Evolutionary conservation across 805 yeast genomes (phyloP).

Genomic region (Clavispora phyllophila): DNA sequence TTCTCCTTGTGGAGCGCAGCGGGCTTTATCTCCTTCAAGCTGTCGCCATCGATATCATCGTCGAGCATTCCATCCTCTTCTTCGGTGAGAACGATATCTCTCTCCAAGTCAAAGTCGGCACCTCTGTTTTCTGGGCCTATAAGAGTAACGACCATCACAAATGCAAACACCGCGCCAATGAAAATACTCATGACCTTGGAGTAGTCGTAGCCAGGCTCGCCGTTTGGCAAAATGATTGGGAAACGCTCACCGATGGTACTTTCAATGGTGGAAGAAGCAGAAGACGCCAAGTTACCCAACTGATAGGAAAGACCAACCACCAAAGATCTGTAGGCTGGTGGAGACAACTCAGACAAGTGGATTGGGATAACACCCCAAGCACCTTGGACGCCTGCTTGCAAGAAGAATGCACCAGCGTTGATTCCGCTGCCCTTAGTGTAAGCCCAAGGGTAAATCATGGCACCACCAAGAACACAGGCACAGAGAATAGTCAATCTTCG

Average conservation of each 20-base stretch:
- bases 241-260: conserved; percentile 55
- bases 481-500: conserved; percentile 30
- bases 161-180: conserved; percentile 60
- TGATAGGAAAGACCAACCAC: conserved; percentile 62
- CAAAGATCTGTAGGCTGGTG: conserved; percentile 49
- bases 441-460: conserved; percentile 35
- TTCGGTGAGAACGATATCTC: conserved; percentile 11
- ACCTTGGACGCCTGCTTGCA: conserved; percentile 65
- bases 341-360: conserved; percentile 58
- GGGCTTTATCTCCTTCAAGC: conserved; percentile 3
- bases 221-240: conserved; percentile 37
- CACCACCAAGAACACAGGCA: conserved; percentile 32
- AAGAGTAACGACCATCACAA: conserved; percentile 41
- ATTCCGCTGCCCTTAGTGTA: conserved; percentile 29
- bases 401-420: conserved; percentile 57
- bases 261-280: conserved; percentile 70
- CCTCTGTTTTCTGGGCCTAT: conserved; percentile 52
- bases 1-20: conserved; percentile 4
- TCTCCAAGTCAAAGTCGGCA: conserved; percentile 13
- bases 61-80: conserved; percentile 6
- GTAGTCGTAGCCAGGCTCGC: conserved; percentile 42
- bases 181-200: conserved; percentile 69
- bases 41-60: conserved; percentile 3
- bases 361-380: conserved; percentile 72
- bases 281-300: conserved; percentile 66